phyloP scores from a whole-genome alignment of 2,329 filamentous ascomycete genomes.

The Colletotrichum graminicola region DNA sequence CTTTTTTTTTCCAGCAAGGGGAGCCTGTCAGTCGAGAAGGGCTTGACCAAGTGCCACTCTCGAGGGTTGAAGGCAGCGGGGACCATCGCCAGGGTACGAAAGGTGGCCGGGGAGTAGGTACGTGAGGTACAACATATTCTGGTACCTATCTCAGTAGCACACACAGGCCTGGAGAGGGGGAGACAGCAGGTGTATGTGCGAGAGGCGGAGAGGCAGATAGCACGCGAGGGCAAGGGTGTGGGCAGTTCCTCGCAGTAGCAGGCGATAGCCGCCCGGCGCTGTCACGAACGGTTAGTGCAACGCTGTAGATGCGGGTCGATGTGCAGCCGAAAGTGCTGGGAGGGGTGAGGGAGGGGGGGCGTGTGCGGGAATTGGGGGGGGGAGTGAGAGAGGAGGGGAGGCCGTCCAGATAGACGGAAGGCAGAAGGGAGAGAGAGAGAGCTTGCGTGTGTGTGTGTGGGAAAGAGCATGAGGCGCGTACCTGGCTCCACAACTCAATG shows the following conservation, averaged over 20 bases:
- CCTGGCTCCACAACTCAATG: conserved; percentile 22
- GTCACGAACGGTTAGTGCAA: conserved; percentile 33
- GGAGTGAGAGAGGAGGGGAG: neutral
- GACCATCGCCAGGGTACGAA: conserved; percentile 27
- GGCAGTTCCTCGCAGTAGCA: conserved; percentile 37
- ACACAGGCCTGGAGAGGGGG: conserved; percentile 22
- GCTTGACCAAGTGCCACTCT: conserved; percentile 34
- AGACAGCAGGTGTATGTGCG: neutral
- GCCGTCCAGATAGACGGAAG: neutral
- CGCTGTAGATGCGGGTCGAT: conserved; percentile 35
- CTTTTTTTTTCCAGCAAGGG: conserved; percentile 21
- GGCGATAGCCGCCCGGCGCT: conserved; percentile 42
- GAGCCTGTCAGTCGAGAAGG: conserved; percentile 16
- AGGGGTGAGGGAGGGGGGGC: conserved; percentile 3
- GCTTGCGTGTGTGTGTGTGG: neutral
- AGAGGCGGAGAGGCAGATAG: neutral
- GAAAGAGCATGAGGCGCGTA: conserved; percentile 14
- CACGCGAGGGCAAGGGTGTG: conserved; percentile 40
- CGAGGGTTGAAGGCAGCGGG: conserved; percentile 30
- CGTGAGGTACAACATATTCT: conserved; percentile 33
- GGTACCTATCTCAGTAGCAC: conserved; percentile 27
- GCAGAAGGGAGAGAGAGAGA: neutral
- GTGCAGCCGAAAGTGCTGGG: conserved; percentile 16
- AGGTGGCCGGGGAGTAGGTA: conserved; percentile 31
- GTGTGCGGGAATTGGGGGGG: conserved; percentile 17